Percentiles rank a stretch among this genome's conserved stretches.
Conservation (phyloP, 768 basidiomycete species). For the Pisolithus orientalis region DNA sequence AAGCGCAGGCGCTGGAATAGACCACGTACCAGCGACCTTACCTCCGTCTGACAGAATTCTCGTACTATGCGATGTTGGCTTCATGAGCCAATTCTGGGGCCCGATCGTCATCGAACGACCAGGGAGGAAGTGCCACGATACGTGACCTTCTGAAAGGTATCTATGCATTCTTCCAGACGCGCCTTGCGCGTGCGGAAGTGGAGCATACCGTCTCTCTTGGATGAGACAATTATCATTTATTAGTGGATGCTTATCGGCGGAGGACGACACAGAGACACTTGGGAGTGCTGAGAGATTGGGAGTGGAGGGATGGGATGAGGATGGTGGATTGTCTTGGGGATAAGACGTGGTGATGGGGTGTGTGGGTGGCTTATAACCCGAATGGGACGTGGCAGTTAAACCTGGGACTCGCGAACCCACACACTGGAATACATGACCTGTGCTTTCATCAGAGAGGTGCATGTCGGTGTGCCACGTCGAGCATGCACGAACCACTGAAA, state of each 20-base stretch:
- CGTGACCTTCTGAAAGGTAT: conserved; percentile 44
- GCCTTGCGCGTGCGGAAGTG: too few relatives aligned
- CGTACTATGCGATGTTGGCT: too few relatives aligned
- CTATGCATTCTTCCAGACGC: conserved; percentile 37
- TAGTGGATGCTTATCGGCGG: too few relatives aligned
- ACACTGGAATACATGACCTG: not conserved
- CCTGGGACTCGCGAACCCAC: conserved; percentile 33
- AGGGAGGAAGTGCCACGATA: conserved; percentile 28
- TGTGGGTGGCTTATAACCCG: conserved; percentile 21
- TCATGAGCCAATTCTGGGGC: too few relatives aligned
- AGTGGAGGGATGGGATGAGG: conserved; percentile 34
- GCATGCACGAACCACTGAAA: too few relatives aligned
- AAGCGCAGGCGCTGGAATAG: not conserved
- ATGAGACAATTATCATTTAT: too few relatives aligned
- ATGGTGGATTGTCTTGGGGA: conserved; percentile 48
- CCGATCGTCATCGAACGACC: conserved; percentile 20
- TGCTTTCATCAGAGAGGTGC: too few relatives aligned
- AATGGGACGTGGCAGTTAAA: conserved; percentile 41
- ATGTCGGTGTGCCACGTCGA: too few relatives aligned
- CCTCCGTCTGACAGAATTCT: too few relatives aligned
- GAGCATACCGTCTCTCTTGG: conserved; percentile 12
- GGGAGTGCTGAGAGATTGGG: conserved; percentile 21
- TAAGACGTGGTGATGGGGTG: conserved; percentile 39
- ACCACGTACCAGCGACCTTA: too few relatives aligned
- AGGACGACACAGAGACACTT: too few relatives aligned